phyloP scores from a whole-genome alignment of 306 rosid species.

The Dicorynia guianensis region DNA sequence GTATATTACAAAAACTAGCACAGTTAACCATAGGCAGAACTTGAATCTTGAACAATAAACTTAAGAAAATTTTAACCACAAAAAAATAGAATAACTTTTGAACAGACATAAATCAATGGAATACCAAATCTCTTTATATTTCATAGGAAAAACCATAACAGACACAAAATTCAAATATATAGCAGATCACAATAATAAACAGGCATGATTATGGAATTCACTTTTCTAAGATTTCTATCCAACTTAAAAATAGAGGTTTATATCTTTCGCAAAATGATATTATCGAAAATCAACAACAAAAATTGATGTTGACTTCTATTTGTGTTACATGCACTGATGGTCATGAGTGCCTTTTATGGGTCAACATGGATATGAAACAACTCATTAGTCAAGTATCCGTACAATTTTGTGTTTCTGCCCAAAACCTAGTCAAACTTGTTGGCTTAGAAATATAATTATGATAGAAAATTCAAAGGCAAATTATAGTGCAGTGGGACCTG shows the following conservation, averaged over 20 bases:
- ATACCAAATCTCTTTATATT: no score
- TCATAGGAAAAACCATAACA: background rate
- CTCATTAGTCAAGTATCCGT: background rate
- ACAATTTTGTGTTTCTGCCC: constrained; percentile 20
- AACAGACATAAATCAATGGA: background rate
- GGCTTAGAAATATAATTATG: background rate
- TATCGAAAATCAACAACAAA: constrained; percentile 13
- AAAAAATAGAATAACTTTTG: background rate
- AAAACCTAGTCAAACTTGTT: constrained; percentile 19
- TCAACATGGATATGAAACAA: constrained; percentile 20
- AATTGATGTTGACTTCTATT: background rate
- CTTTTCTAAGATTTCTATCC: constrained; percentile 2
- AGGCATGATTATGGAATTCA: constrained; percentile 2
- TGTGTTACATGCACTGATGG: background rate
- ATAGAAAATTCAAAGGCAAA: constrained; percentile 27
- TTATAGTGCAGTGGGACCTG: constrained; percentile 34
- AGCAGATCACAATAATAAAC: background rate
- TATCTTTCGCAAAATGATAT: constrained; percentile 6
- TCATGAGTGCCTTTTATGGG: background rate
- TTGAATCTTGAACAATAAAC: background rate
- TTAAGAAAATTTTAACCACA: background rate
- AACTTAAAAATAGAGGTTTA: background rate
- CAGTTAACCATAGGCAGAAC: background rate
- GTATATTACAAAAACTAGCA: background rate
- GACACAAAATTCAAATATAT: background rate